Evolutionary conservation across 257 asterid species (phyloP).

Genomic region (Rehmannia glutinosa): DNA sequence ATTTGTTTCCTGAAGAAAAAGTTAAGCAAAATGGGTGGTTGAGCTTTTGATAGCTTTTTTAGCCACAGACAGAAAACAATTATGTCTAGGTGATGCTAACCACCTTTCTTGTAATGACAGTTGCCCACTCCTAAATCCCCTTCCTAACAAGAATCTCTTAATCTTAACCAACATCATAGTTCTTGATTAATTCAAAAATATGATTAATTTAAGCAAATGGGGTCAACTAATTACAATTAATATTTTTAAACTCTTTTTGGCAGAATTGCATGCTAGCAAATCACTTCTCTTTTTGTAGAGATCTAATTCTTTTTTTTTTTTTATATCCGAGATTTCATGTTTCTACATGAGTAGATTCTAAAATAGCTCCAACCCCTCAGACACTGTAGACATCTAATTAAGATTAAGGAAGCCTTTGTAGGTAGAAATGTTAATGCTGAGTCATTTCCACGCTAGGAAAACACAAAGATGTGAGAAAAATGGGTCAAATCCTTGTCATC

Average conservation of each 20-base stretch:
- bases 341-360: too few species aligned
- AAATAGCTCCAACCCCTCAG: too few species aligned
- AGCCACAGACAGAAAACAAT: conserved; percentile 20
- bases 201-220: neutral
- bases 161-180: neutral
- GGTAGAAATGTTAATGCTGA: conserved; percentile 37
- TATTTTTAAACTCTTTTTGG: conserved; percentile 22
- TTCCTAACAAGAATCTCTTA: neutral
- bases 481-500: conserved; percentile 13
- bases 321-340: too few species aligned
- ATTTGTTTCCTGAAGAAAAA: neutral
- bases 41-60: conserved; percentile 18
- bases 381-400: neutral
- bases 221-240: neutral
- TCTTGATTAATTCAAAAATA: conserved; percentile 2
- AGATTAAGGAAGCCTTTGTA: neutral
- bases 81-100: conserved; percentile 13
- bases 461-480: neutral
- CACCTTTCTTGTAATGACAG: conserved; percentile 15
- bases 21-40: conserved; percentile 17
- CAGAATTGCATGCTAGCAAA: conserved; percentile 5
- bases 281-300: neutral
- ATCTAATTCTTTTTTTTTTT: too few species aligned
- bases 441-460: conserved; percentile 54
- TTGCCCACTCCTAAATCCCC: conserved; percentile 8